phyloP scores from a whole-genome alignment of 768 basidiomycete species.

The Baorangia bicolor region DNA sequence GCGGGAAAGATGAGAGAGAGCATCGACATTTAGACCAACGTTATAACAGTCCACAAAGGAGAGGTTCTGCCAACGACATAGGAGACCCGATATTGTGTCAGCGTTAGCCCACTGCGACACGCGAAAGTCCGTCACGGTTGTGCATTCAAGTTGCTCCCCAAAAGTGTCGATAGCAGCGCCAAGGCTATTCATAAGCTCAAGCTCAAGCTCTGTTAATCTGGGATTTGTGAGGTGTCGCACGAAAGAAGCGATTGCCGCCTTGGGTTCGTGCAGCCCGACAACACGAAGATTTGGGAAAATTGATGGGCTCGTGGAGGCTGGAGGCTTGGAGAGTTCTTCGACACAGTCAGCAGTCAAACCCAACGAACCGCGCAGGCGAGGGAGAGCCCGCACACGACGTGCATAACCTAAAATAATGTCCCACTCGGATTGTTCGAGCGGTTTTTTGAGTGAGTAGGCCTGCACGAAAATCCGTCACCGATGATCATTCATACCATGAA shows the following conservation, averaged over 20 bases:
- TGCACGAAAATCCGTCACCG: not conserved
- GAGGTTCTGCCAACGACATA: constrained; percentile 12
- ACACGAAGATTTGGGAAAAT: constrained; percentile 14
- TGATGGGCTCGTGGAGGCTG: not conserved
- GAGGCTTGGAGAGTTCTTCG: not conserved
- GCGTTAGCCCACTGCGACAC: not conserved
- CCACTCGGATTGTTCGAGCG: constrained; percentile 3
- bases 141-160: not conserved
- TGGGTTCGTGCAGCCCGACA: not conserved
- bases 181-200: not conserved
- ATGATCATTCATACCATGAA: too few species aligned
- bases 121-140: not conserved
- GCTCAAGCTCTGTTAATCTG: not conserved
- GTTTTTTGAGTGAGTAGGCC: not conserved
- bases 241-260: not conserved
- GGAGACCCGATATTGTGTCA: not conserved
- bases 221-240: constrained; percentile 8
- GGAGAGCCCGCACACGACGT: constrained; percentile 5
- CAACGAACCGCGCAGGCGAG: not conserved
- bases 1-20: constrained; percentile 4
- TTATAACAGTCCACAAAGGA: not conserved
- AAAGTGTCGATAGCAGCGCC: not conserved
- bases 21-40: not conserved
- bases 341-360: not conserved
- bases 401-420: constrained; percentile 9